These are phyloP conservation scores for Collybia nuda DNA, from an alignment of 768 basidiomycete genomes.

Conservation along the genomic window DNA sequence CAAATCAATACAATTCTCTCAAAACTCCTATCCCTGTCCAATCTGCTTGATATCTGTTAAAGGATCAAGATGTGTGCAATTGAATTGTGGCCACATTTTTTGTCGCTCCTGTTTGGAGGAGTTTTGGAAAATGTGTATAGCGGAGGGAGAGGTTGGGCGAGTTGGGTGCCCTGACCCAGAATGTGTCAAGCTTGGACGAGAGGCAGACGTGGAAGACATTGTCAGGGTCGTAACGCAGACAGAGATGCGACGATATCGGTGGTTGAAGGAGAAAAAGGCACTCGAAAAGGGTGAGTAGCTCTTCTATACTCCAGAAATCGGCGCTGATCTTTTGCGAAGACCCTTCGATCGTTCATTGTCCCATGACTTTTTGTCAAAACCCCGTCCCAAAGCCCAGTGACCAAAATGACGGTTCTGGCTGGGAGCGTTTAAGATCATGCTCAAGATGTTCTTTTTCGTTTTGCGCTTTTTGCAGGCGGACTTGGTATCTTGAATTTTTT, in stretches of 20 bases:
- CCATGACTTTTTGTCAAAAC: slow-evolving; percentile 77
- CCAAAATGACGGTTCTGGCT: slow-evolving; percentile 58
- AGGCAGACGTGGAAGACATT: slow-evolving; percentile 72
- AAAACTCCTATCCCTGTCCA: slow-evolving; percentile 66
- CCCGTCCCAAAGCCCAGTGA: slow-evolving; percentile 61
- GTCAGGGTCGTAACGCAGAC: slow-evolving; percentile 65
- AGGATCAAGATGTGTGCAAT: slow-evolving; percentile 70
- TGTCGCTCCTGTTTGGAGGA: slow-evolving; percentile 78
- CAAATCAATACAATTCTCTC: slow-evolving; percentile 55
- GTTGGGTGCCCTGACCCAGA: slow-evolving; percentile 82
- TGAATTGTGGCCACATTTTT: slow-evolving; percentile 78
- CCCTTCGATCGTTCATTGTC: slow-evolving; percentile 80
- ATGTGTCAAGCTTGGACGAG: slow-evolving; percentile 67
- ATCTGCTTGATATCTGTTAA: slow-evolving; percentile 77
- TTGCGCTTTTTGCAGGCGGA: slow-evolving; percentile 78
- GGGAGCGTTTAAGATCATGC: slow-evolving; percentile 74
- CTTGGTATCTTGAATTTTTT: slow-evolving; percentile 53
- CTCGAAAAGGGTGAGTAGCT: slow-evolving; percentile 62
- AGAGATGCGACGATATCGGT: slow-evolving; percentile 71
- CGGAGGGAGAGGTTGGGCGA: slow-evolving; percentile 71
- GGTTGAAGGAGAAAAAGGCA: slow-evolving; percentile 70
- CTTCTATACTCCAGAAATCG: too few relatives aligned
- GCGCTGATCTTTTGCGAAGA: slow-evolving; percentile 39
- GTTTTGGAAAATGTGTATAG: slow-evolving; percentile 82
- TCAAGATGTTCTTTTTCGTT: slow-evolving; percentile 73